Conservation (phyloP, 805 yeast species). For the Lipomyces chichibuensis region DNA sequence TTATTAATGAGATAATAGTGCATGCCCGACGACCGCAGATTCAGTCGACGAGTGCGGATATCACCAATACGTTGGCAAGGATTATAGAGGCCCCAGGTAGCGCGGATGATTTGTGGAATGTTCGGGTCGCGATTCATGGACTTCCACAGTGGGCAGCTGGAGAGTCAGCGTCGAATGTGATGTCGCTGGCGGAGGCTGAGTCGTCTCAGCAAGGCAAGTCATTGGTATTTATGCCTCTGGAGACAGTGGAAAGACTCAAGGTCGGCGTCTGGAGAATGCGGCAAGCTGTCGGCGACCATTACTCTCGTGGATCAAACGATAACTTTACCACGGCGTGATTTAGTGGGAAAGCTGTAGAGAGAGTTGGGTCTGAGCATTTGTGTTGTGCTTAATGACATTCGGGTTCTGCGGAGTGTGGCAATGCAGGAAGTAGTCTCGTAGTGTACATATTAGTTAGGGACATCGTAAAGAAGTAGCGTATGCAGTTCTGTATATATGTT, state of each 20-base stretch:
- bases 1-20: constrained; percentile 1
- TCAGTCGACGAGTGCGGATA: constrained; percentile 21
- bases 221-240: constrained; percentile 21
- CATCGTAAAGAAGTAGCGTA: no score
- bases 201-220: not conserved
- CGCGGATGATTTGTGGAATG: constrained; percentile 29
- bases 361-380: not conserved
- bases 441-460: no score
- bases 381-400: no score
- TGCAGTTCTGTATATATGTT: no score
- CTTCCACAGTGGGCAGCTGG: constrained; percentile 28
- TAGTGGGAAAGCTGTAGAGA: not conserved
- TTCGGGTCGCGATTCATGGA: constrained; percentile 21
- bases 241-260: constrained; percentile 26
- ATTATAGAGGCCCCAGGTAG: constrained; percentile 24
- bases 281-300: constrained; percentile 5
- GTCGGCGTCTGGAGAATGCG: constrained; percentile 34
- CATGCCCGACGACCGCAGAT: constrained; percentile 17
- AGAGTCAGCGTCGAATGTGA: not conserved
- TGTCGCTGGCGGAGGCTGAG: not conserved
- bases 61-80: constrained; percentile 25
- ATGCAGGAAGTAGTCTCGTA: no score
- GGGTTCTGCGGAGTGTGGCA: no score
- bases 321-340: not conserved
- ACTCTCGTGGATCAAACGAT: not conserved